Base-by-base conservation (phyloP, 371 early-diverging fungal species). In the Lichtheimia hyalospora region DNA sequence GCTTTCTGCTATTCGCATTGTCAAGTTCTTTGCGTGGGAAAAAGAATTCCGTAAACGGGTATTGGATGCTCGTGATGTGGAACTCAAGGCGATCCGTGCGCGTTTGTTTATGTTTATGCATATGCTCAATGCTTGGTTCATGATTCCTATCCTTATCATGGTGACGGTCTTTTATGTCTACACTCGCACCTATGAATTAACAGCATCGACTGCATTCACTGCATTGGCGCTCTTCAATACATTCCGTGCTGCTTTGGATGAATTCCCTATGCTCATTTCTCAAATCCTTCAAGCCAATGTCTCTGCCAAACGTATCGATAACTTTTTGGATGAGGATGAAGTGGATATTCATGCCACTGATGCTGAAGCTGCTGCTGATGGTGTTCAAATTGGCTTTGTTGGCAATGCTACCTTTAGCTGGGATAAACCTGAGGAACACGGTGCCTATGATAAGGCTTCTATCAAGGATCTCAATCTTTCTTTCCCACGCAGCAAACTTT, bases 1-100 rank as follows among this genome's bases (percentile, higher is more conserved):
- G 62, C 65, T 91, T 49, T 68, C 76, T 54, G 92, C 89, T 15
- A 91, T 92, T 49, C 85, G 89, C 27, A 87, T 90, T 13, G 85
- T 92, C 59, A 92, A 92, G 66, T 84, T 92, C 62, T 92, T 91
- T 78, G 91, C 88, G 24, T 92, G 92, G 92, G 89, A 92, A 70
- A 65, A 79, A 51, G 77, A 86, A 55, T 90, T 91, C 57, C 71
- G 77, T 43, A 74, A 75, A 42, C 79, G 82, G 51, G 68, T 85
- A 16, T 66, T 71, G 2, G 74, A 70, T 14, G 81, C 83, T 6
- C 79, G 85, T 54, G 77, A 79, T 24, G 66, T 60, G 21, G 85
- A 85, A 55, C 60, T 85, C 27, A 74, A 75, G 57, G 79, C 75
- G 0, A 78, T 83, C 54, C 68, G 70, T 20, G 41, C 62, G 6